Base-by-base conservation (phyloP, 2,329 filamentous ascomycete genomes). In the Diaporthe capsici region DNA sequence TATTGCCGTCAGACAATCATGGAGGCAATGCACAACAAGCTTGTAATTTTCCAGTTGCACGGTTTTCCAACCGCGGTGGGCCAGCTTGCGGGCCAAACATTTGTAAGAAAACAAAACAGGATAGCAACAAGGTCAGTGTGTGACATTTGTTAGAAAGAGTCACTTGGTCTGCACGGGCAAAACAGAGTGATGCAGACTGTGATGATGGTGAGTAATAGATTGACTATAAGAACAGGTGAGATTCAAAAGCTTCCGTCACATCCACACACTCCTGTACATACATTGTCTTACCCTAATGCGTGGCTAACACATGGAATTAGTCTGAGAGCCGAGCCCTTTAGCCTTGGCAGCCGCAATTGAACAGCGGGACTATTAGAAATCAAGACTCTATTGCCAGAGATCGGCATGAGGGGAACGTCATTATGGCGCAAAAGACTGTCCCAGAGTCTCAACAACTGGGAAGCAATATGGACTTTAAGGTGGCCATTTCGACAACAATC, bases 321-420 rank as follows among this genome's bases (percentile, higher is more conserved):
- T 37, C 28, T 67, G 12, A 5, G 28, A 47, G 10, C 42, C 12
- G 37, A 12, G 42, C 39, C 31, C 34, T 25, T 31, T 47, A 65
- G 39, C 25, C n/a, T 47, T 65, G 8, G 28, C 17, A 34, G 17
- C 28, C 9, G 57, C n/a, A 10, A 37, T 28, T 37, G 20, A n/a
- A 22, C 60, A 47, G 17, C 4, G 22, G 25, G 7, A 34, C 42
- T 47, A 65, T 47, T 65, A 44, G 25, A 47, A 65, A 47, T 34
- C 60, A 47, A 47, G 12, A 22, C 15, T 47, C 13, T 25, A 47
- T 17, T 44, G 39, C 60, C 10, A 31, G 39, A 44, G 42, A 65
- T 65, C 60, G 17, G 42, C 60, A 42, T 47, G 15, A 20, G 17
- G 42, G 60, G 25, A 65, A 65, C 42, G 60, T 47, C 60, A 65